These are phyloP conservation scores for Rubia tinctorum DNA, from an alignment of 305 asterid species.

Conservation along the genomic window DNA sequence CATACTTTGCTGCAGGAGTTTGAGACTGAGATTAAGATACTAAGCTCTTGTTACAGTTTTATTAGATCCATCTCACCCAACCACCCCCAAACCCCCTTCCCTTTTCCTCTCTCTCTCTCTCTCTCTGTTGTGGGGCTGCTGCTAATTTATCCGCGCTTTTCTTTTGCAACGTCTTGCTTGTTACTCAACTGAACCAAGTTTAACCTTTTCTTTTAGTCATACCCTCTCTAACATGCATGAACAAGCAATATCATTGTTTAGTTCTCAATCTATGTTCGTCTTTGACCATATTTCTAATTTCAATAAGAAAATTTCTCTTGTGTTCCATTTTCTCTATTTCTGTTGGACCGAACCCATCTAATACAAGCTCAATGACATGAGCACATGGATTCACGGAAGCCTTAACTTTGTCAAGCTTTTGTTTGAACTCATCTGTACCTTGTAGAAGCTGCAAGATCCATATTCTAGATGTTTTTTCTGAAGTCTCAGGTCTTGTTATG, in stretches of 20 bases:
- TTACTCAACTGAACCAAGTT: no score
- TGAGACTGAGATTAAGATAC: neutral
- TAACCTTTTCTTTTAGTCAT: no score
- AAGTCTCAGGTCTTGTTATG: slow-evolving; percentile 15
- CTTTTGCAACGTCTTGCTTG: no score
- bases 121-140: no score
- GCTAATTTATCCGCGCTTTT: no score
- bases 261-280: neutral
- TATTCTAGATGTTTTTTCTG: neutral
- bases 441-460: neutral
- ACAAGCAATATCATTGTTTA: neutral
- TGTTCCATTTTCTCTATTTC: slow-evolving; percentile 1
- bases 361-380: neutral
- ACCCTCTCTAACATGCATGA: neutral
- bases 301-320: neutral
- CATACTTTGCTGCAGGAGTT: neutral
- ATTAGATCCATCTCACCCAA: no score
- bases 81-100: no score
- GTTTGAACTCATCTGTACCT: neutral
- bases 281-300: neutral
- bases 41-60: no score
- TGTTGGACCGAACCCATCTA: neutral
- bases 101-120: no score
- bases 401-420: neutral
- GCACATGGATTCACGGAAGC: neutral